These are phyloP conservation scores for Erythrobasidium hasegawianum DNA, from an alignment of 1,284 basidiomycete species.

Conservation along the genomic window DNA sequence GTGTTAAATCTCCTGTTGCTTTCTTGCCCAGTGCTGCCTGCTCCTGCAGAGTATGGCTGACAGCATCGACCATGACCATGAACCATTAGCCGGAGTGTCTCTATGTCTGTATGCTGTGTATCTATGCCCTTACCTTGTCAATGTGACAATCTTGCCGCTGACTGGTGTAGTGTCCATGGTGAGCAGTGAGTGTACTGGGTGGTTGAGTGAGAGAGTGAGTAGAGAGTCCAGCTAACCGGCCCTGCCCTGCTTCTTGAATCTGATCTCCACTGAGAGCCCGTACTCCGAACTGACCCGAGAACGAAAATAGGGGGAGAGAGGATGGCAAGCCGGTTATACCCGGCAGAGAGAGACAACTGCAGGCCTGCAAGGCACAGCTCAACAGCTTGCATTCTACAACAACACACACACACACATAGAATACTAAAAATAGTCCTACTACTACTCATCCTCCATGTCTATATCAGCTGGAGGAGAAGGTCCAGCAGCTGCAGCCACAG, in stretches of 20 bases:
- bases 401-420: too few relatives aligned
- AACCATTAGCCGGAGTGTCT: background rate
- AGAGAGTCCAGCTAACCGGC: background rate
- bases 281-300: too few relatives aligned
- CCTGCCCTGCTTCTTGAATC: background rate
- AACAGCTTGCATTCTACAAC: background rate
- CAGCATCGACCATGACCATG: background rate
- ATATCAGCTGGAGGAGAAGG: background rate
- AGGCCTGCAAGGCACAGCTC: background rate
- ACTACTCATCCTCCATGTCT: background rate
- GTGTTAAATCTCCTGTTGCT: constrained; percentile 89
- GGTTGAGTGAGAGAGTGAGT: background rate
- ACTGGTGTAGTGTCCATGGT: constrained; percentile 25
- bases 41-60: constrained; percentile 34
- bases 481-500: background rate
- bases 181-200: background rate
- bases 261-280: too few relatives aligned
- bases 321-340: too few relatives aligned
- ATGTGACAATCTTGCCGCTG: constrained; percentile 31
- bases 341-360: background rate
- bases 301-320: too few relatives aligned
- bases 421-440: too few relatives aligned
- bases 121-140: constrained; percentile 21
- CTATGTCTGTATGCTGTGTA: background rate
- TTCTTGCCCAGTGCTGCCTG: constrained; percentile 34